phyloP scores from a whole-genome alignment of 2,329 filamentous ascomycete genomes.

The Aaosphaeria arxii region DNA sequence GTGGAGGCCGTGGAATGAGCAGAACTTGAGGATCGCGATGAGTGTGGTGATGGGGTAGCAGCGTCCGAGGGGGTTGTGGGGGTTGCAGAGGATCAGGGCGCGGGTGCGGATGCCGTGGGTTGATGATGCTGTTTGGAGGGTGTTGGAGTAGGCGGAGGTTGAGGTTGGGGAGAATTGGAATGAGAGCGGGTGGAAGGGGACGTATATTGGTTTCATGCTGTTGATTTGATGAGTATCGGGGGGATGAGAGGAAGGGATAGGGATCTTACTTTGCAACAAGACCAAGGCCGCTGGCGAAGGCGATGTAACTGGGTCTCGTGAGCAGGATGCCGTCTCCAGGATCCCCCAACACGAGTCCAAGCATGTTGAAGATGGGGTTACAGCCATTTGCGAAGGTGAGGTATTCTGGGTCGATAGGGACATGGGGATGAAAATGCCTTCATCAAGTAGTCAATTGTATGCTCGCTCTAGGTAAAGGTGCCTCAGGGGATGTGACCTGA shows the following conservation, averaged over 20 bases:
- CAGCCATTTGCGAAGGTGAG: conserved; percentile 43
- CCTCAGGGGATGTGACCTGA: conserved; percentile 22
- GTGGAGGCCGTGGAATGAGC: conserved; percentile 49
- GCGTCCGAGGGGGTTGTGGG: conserved; percentile 41
- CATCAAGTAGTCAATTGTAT: not conserved
- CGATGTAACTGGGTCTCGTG: conserved; percentile 44
- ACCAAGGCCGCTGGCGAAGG: conserved; percentile 46
- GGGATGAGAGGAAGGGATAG: too few species aligned
- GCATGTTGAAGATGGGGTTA: conserved; percentile 42
- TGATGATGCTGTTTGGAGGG: conserved; percentile 28
- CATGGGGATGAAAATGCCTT: conserved; percentile 36
- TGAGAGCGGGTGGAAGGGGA: conserved; percentile 27
- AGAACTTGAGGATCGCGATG: conserved; percentile 47
- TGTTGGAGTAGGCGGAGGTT: conserved; percentile 37
- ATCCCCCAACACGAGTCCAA: conserved; percentile 36
- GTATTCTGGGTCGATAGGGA: conserved; percentile 32
- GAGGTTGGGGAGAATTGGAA: conserved; percentile 38
- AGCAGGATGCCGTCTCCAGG: conserved; percentile 2
- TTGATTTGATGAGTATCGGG: too few species aligned
- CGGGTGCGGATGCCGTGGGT: conserved; percentile 19
- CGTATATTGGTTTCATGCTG: conserved; percentile 36
- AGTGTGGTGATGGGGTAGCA: conserved; percentile 21
- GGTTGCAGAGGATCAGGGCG: conserved; percentile 43
- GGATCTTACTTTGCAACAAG: too few species aligned
- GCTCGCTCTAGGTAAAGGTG: not conserved